Percentiles rank a stretch among this genome's conserved stretches.
Evolutionary conservation across 495 filamentous ascomycete species (phyloP).

Genomic region (Xylaria bambusicola): DNA sequence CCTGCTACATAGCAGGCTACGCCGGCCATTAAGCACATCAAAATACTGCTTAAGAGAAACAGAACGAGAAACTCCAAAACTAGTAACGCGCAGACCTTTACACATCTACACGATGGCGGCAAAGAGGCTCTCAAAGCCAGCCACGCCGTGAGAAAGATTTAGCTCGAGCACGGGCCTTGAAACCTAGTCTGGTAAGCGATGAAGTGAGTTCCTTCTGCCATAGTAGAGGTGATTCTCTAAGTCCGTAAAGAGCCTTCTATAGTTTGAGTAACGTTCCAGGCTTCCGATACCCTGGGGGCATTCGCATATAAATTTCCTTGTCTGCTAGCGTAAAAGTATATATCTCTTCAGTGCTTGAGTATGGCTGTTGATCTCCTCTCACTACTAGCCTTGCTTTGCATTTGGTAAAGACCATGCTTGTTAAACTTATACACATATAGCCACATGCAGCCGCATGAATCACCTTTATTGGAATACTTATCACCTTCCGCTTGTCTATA

Average conservation of each 20-base stretch:
- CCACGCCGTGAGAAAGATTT: too few relatives aligned
- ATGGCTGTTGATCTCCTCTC: constrained; percentile 23
- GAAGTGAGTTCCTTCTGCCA: constrained; percentile 23
- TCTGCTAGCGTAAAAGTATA: constrained; percentile 18
- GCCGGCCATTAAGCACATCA: too few relatives aligned
- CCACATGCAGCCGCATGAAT: constrained; percentile 24
- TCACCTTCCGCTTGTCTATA: too few relatives aligned
- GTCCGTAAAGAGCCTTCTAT: constrained; percentile 21
- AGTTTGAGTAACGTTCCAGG: constrained; percentile 7
- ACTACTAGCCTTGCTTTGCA: constrained; percentile 23
- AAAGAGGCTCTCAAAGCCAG: too few relatives aligned
- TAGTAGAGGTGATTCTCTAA: constrained; percentile 22
- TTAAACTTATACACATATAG: constrained; percentile 24
- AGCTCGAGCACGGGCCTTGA: too few relatives aligned
- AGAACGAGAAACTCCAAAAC: too few relatives aligned
- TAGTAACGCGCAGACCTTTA: too few relatives aligned
- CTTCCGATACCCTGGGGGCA: constrained; percentile 18
- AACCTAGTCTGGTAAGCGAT: constrained; percentile 1
- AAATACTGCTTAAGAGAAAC: too few relatives aligned
- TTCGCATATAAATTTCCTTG: constrained; percentile 16
- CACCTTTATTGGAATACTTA: too few relatives aligned
- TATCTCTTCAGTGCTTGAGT: constrained; percentile 11
- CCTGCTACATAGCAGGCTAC: too few relatives aligned
- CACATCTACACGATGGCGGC: too few relatives aligned
- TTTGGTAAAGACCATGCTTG: constrained; percentile 15